Conservation (phyloP, 768 basidiomycete species). For the Trametes elegans region DNA sequence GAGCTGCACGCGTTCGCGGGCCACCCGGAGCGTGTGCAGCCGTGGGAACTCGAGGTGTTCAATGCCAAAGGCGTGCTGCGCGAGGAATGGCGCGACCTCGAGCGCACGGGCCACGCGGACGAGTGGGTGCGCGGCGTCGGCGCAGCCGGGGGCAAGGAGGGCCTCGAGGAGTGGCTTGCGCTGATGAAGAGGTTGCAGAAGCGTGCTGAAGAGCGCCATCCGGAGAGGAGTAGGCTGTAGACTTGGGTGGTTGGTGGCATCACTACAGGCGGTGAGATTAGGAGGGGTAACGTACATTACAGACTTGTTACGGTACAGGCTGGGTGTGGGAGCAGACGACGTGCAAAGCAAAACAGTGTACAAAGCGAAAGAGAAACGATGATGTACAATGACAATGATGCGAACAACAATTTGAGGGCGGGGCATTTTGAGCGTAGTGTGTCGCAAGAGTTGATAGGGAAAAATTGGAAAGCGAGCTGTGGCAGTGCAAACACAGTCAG, state of each 20-base stretch:
- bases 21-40: conserved; percentile 37
- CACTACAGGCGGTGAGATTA: no score
- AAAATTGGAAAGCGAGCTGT: no score
- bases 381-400: not conserved
- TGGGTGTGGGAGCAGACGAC: not conserved
- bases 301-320: not conserved
- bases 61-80: conserved; percentile 46
- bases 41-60: conserved; percentile 63
- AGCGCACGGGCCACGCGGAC: conserved; percentile 53
- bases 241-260: not conserved
- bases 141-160: conserved; percentile 53
- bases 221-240: conserved; percentile 12
- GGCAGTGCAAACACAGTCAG: no score
- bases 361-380: not conserved
- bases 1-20: conserved; percentile 43
- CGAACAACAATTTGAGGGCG: not conserved
- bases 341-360: not conserved
- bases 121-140: conserved; percentile 67
- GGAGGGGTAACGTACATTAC: conserved; percentile 1
- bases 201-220: conserved; percentile 28
- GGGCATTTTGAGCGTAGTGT: not conserved
- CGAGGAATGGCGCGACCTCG: conserved; percentile 56
- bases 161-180: conserved; percentile 60
- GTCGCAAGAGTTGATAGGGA: not conserved
- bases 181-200: conserved; percentile 38